These are phyloP conservation scores for Crithidia expoeki DNA, from an alignment of 208 protist genomes.

Conservation along the genomic window DNA sequence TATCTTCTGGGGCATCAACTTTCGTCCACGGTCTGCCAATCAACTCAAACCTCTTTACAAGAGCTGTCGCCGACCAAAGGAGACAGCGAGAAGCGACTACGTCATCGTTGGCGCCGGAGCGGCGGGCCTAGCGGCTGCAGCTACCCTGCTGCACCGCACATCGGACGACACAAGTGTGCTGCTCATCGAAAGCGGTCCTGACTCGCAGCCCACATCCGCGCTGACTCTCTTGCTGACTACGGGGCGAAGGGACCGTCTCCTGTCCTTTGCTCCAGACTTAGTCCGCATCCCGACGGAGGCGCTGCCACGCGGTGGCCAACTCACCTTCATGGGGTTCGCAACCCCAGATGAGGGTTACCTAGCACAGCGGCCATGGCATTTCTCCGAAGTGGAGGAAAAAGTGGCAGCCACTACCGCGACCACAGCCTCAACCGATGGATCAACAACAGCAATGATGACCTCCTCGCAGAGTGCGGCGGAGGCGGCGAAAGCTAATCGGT, in stretches of 20 bases:
- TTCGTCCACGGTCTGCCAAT: constrained; percentile 44
- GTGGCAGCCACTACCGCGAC: neutral
- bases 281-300: constrained; percentile 30
- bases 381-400: constrained; percentile 11
- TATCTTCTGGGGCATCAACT: constrained; percentile 38
- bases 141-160: constrained; percentile 39
- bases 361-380: constrained; percentile 26
- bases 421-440: neutral
- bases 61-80: neutral
- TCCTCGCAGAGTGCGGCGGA: neutral
- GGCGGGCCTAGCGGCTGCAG: constrained; percentile 67
- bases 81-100: constrained; percentile 50
- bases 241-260: constrained; percentile 25
- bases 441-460: neutral
- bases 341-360: constrained; percentile 20
- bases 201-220: constrained; percentile 24
- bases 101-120: constrained; percentile 79
- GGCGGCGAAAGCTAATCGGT: constrained; percentile 12
- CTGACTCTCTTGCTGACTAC: constrained; percentile 7
- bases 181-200: constrained; percentile 62
- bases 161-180: constrained; percentile 29
- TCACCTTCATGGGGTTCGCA: constrained; percentile 5
- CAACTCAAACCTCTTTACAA: constrained; percentile 35
- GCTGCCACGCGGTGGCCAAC: neutral
- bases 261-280: constrained; percentile 47